Evolutionary conservation across 2,329 filamentous ascomycete species (phyloP), one percentile per base, ranked within the genome.

Genomic region (Ceratocystis eucalypticola): DNA sequence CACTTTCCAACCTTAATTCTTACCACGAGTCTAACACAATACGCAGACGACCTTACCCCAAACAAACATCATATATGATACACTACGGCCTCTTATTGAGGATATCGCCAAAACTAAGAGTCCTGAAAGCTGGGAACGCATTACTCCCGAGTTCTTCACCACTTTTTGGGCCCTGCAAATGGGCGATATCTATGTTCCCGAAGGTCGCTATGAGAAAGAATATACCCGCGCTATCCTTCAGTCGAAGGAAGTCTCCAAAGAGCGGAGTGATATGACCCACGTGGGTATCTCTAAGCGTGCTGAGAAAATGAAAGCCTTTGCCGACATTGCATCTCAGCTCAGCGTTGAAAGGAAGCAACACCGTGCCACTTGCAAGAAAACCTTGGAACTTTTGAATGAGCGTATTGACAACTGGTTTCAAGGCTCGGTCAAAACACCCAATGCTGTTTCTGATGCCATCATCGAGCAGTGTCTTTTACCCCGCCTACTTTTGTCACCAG

Each of bases 401-500:
- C 89, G 93, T 71, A 91, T 92, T 73, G 80, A 85, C 70, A 77
- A 81, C 66, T 96, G 92, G 85, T 96, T 97, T 73, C 77, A 80
- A 25, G 80, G 80, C 5, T 80, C 83, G 70, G 22, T 61, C 6
- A 61, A 44, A 12, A 28, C 64, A 2, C 82, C 82, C 3, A 81
- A 83, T 8, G 80, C 85, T 69, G 85, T 95, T 3, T 89, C 93
- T 64, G 85, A 91, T 71, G 82, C 84, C 2, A 77, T 99, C 20
- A 82, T 99, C 8, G 91, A 97, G 75, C 87, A 95, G 71, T 99
- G 94, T 73, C 86, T 99, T 70, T 76, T 97, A n/a, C 94, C 94
- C 8, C 87, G 94, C 53, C 80, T 95, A 20, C 81, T 94, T 30
- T 79, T 96, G 37, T 96, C 92, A 0, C 85, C 91, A 1, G 82